phyloP scores from a whole-genome alignment of 2,329 filamentous ascomycete species.

The Shiraia sp. region DNA sequence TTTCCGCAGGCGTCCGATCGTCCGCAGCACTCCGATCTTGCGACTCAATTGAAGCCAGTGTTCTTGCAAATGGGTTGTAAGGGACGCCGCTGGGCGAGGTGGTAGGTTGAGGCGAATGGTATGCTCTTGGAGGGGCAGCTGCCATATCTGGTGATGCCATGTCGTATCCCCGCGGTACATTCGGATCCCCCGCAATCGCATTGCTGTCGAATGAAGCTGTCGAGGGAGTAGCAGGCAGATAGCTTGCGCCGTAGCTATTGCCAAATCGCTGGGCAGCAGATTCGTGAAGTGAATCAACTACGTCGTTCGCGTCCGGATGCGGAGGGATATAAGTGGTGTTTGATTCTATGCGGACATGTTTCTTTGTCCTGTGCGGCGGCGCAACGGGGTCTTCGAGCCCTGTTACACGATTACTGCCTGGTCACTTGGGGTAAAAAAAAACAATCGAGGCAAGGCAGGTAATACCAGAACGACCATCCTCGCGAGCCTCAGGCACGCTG shows the following conservation, averaged over 20 bases:
- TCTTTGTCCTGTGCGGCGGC: conserved; percentile 55
- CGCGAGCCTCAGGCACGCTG: conserved; percentile 24
- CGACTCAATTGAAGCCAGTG: conserved; percentile 44
- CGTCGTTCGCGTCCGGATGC: conserved; percentile 34
- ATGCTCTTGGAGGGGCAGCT: conserved; percentile 23
- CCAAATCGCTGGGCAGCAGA: conserved; percentile 18
- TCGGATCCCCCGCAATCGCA: conserved; percentile 12
- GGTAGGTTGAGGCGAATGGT: conserved; percentile 15
- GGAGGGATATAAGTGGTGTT: conserved; percentile 43
- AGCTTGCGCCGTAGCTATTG: conserved; percentile 17
- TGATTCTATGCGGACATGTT: conserved; percentile 59
- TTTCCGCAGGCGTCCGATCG: conserved; percentile 33
- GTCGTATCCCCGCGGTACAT: conserved; percentile 28
- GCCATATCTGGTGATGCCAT: conserved; percentile 26
- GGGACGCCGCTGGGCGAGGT: conserved; percentile 27
- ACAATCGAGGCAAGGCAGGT: conserved; percentile 24
- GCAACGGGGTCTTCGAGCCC: conserved; percentile 29
- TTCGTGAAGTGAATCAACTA: conserved; percentile 20
- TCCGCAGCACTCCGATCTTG: conserved; percentile 26
- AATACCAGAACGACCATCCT: conserved; percentile 38
- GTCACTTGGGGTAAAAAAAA: conserved; percentile 24
- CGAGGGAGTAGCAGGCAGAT: conserved; percentile 18
- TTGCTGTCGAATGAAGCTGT: conserved; percentile 25
- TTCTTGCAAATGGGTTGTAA: conserved; percentile 44
- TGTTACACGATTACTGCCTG: conserved; percentile 41